phyloP scores from a whole-genome alignment of 2,329 filamentous ascomycete genomes.

The Metarhizium brunneum region DNA sequence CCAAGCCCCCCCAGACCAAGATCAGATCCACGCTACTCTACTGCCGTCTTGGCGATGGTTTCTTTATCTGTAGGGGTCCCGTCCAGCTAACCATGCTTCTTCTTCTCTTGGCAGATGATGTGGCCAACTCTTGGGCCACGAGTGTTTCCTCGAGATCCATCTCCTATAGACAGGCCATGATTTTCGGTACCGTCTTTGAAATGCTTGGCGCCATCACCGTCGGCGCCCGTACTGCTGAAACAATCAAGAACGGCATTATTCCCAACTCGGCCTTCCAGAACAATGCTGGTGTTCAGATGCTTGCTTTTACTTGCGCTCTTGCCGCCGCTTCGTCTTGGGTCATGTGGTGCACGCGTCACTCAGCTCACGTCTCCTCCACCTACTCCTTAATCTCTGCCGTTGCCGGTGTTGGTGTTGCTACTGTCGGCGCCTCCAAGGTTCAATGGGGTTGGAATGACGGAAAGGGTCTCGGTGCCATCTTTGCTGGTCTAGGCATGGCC shows the following conservation, averaged over 20 bases:
- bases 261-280: constrained; percentile 44
- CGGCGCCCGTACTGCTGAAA: constrained; percentile 59
- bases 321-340: constrained; percentile 61
- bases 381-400: constrained; percentile 60
- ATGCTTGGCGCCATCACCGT: constrained; percentile 56
- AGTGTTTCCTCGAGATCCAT: constrained; percentile 69
- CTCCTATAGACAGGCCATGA: constrained; percentile 58
- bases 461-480: constrained; percentile 62
- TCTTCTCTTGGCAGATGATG: constrained; percentile 52
- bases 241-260: constrained; percentile 71
- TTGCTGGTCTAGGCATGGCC: constrained; percentile 62
- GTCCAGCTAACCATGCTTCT: constrained; percentile 5
- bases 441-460: constrained; percentile 63
- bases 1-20: not conserved
- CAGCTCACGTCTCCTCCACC: constrained; percentile 61
- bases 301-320: constrained; percentile 54
- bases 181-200: constrained; percentile 56
- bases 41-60: not conserved
- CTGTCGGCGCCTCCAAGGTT: constrained; percentile 49
- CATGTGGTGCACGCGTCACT: constrained; percentile 68
- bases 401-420: constrained; percentile 57
- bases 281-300: constrained; percentile 57
- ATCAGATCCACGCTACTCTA: not conserved
- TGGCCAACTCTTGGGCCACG: constrained; percentile 76
- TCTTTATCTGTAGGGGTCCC: not conserved